A percentile compares a stretch with the other conserved stretches of the same genome.
phyloP scores from a whole-genome alignment of 176 grass and related monocot genomes.

The Ensete ventricosum region DNA sequence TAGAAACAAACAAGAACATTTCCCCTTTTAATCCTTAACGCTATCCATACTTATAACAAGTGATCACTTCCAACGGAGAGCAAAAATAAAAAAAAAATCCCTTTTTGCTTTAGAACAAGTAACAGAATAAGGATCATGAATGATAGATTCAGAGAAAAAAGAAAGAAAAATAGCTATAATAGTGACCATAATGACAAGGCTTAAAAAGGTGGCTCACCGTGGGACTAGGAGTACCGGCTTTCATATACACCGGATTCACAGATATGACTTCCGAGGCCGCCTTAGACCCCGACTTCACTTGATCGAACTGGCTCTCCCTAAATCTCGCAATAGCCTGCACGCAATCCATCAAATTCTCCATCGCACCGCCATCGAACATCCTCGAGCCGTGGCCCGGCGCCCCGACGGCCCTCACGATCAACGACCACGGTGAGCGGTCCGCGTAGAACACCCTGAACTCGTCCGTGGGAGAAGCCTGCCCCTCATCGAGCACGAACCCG shows the following conservation, averaged over 20 bases:
- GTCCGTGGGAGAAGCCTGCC: conserved; percentile 68
- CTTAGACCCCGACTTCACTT: conserved; percentile 48
- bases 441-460: conserved; percentile 83
- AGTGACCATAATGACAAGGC: background rate
- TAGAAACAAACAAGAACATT: no score
- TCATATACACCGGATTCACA: conserved; percentile 72
- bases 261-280: conserved; percentile 60
- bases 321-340: conserved; percentile 46
- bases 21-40: no score
- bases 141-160: background rate
- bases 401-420: conserved; percentile 65
- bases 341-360: conserved; percentile 75
- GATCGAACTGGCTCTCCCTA: conserved; percentile 53
- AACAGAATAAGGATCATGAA: no score
- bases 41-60: no score
- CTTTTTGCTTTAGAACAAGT: no score
- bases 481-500: conserved; percentile 82
- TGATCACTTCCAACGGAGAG: no score
- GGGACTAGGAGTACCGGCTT: conserved; percentile 61
- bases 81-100: no score
- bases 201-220: conserved; percentile 35
- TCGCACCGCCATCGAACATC: conserved; percentile 63
- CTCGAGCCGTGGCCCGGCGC: conserved; percentile 58
- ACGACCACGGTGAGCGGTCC: conserved; percentile 47
- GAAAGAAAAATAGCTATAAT: background rate